Evolutionary conservation across 352 stramenopile genomes (phyloP).

Genomic region (Globisporangium viniferum): DNA sequence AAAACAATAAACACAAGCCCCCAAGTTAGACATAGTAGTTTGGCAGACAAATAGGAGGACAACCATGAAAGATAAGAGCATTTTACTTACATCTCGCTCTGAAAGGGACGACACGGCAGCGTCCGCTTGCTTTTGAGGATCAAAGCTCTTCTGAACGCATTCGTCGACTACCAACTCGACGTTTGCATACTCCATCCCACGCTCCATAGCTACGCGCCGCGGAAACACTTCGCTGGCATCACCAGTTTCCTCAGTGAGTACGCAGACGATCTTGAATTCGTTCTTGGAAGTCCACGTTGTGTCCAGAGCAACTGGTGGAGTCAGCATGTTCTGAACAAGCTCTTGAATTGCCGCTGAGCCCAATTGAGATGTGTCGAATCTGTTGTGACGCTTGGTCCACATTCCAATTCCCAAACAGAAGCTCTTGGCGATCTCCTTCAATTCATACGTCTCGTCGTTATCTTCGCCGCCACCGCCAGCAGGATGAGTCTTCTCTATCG

Average conservation of each 20-base stretch:
- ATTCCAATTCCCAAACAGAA: constrained; percentile 26
- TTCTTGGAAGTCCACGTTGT: constrained; percentile 15
- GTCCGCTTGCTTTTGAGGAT: constrained; percentile 46
- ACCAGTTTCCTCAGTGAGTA: constrained; percentile 29
- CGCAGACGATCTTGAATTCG: constrained; percentile 23
- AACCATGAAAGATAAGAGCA: no score
- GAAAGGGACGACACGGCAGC: constrained; percentile 24
- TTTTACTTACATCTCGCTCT: constrained; percentile 42
- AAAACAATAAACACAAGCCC: neutral
- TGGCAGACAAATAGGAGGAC: neutral
- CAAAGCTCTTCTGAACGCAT: constrained; percentile 47
- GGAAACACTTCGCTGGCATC: constrained; percentile 16
- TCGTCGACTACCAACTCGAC: constrained; percentile 52
- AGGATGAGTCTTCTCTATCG: neutral
- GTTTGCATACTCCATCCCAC: constrained; percentile 28
- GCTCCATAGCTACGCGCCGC: constrained; percentile 31
- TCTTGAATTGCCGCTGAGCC: neutral
- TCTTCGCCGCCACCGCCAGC: constrained; percentile 2
- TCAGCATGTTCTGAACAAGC: constrained; percentile 3
- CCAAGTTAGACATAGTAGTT: neutral
- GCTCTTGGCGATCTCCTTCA: constrained; percentile 20
- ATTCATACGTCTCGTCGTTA: constrained; percentile 22
- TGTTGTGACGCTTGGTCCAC: constrained; percentile 14
- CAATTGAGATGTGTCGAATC: neutral
- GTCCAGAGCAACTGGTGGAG: constrained; percentile 4